Base-by-base conservation (phyloP, 2,329 filamentous ascomycete species). In the Clonostachys rosea region DNA sequence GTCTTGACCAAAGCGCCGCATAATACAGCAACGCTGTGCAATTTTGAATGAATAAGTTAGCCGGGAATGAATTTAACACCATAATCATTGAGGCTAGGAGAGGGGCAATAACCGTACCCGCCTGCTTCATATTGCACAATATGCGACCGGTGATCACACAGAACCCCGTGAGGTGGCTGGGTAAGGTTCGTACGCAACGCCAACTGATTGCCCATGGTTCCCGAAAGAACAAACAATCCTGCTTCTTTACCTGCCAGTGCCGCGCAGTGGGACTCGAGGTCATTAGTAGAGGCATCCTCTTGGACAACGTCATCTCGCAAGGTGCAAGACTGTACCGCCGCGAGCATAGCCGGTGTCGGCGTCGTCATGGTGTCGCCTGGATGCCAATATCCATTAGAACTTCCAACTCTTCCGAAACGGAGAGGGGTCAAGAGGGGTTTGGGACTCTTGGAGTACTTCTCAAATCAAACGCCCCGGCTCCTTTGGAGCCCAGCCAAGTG, bases 141-240 rank as follows among this genome's bases (percentile, higher is more conserved):
- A 62, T 96, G 92, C 5, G 83, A 80, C 34, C 89, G 79, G 52
- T 84, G 74, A 61, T 96, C 91, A 56, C 87, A 89, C 9, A 96
- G 70, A 6, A 96, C 80, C 8, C 80, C 79, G 62, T 95, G 83
- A 0, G 92, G 92, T 13, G 91, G 91, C 50, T 89, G 86, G 1
- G 74, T 78, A 13, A 96, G 76, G 49, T 94, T 86, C 2, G 87
- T 78, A 37, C 91, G 83, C 40, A 96, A 76, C 1, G 87, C 85
- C 16, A 96, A 74, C 64, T 96, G 91, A 68, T 96, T 96, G 39
- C 90, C 91, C 91, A 96, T 96, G 5, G 91, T 96, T 5, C 92
- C 92, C 0, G 89, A 94, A 49, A 95, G 75, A 47, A 96, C 89
- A 46, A 96, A 84, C 5, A 96, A 74, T 0, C 81, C 87, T 8